Conservation (phyloP, 2,329 filamentous ascomycete species). For the Talaromyces sp. region DNA sequence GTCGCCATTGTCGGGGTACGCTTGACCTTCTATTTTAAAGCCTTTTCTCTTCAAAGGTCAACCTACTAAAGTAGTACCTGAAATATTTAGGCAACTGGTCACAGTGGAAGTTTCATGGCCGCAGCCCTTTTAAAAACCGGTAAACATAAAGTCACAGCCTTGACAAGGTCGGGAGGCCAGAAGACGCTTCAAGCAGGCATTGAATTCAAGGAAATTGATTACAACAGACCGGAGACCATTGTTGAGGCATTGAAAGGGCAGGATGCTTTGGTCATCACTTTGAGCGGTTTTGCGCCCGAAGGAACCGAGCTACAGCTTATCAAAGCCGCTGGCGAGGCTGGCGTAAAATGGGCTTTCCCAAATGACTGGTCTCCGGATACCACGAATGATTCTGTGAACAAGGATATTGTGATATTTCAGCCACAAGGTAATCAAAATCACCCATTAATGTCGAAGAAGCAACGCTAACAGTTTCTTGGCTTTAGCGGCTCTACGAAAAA, state of each 20-base stretch:
- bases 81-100: constrained; percentile 10
- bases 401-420: constrained; percentile 9
- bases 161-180: constrained; percentile 9
- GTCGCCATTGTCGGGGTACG: constrained; percentile 18
- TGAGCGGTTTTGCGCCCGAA: constrained; percentile 40
- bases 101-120: constrained; percentile 13
- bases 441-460: not conserved
- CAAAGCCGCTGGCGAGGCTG: constrained; percentile 53
- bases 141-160: constrained; percentile 15
- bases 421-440: constrained; percentile 2
- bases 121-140: constrained; percentile 10
- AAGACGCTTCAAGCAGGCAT: constrained; percentile 43
- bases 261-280: constrained; percentile 41
- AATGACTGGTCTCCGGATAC: constrained; percentile 49
- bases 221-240: constrained; percentile 45
- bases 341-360: constrained; percentile 54
- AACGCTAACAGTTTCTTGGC: not conserved
- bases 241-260: constrained; percentile 38
- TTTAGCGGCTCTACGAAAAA: constrained; percentile 10
- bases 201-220: constrained; percentile 40
- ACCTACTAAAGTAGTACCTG: constrained; percentile 50
- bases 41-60: constrained; percentile 45
- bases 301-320: constrained; percentile 50
- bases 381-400: constrained; percentile 20
- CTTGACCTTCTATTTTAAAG: not conserved